Conservation (phyloP, 2,329 filamentous ascomycete genomes). For the Aspergillus melleus region DNA sequence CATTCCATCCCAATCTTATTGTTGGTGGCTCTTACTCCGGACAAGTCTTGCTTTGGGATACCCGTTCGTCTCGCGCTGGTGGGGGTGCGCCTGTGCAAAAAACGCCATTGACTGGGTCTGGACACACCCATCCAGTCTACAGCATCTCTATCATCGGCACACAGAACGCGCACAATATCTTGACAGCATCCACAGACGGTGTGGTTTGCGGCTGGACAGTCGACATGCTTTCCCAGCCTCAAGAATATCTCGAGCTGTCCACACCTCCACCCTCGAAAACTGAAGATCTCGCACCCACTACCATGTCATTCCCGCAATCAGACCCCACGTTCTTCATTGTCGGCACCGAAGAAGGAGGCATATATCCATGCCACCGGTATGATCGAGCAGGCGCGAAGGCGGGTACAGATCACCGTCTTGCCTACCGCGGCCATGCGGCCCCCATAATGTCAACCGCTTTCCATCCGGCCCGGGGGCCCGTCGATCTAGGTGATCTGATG, state of each 20-base stretch:
- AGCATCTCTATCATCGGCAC: conserved; percentile 94
- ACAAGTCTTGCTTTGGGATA: conserved; percentile 96
- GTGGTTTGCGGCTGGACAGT: conserved; percentile 97
- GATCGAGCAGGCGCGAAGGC: conserved; percentile 96
- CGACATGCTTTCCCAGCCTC: conserved; percentile 95
- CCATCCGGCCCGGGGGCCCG: conserved; percentile 85
- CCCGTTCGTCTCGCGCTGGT: conserved; percentile 74
- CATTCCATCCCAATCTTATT: conserved; percentile 94
- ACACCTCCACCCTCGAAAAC: conserved; percentile 84
- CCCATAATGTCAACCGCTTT: conserved; percentile 97
- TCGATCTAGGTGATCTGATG: conserved; percentile 92
- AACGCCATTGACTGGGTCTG: conserved; percentile 89
- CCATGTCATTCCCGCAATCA: conserved; percentile 88
- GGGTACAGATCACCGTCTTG: conserved; percentile 84
- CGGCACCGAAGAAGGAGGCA: conserved; percentile 92
- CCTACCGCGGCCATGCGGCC: conserved; percentile 85
- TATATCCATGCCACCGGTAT: conserved; percentile 95
- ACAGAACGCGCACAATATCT: conserved; percentile 98
- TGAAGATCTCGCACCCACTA: conserved; percentile 92
- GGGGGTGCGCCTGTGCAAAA: conserved; percentile 79
- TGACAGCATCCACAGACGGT: conserved; percentile 94
- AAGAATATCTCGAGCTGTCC: conserved; percentile 86
- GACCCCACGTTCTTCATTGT: conserved; percentile 98
- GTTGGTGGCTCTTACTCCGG: conserved; percentile 95
- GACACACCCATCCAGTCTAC: conserved; percentile 96